A percentile compares a stretch with the other conserved stretches of the same genome.
These are phyloP conservation scores for Rhytidiadelphus loreus DNA, from an alignment of 225 moss, liverwort and hornwort species.

Conservation along the genomic window DNA sequence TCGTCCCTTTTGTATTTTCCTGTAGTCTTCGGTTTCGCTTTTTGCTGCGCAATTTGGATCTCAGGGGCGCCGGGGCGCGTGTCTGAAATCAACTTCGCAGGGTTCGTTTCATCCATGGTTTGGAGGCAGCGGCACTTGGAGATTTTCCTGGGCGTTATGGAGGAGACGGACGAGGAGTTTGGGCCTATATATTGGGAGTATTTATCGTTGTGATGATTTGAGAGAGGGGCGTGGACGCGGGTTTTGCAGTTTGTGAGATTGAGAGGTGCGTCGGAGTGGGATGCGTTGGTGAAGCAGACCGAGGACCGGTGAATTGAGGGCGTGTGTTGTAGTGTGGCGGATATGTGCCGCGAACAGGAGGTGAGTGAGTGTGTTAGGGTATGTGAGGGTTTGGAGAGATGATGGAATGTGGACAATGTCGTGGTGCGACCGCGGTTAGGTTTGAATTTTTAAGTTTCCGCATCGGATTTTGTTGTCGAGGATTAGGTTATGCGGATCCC, in stretches of 20 bases:
- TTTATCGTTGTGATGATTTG: neutral
- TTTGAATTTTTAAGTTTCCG: neutral
- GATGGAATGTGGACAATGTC: neutral
- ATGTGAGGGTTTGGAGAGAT: neutral
- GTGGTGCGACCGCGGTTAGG: neutral
- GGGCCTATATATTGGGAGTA: neutral
- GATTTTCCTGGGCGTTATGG: neutral
- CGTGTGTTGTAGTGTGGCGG: neutral
- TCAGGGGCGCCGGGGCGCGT: neutral
- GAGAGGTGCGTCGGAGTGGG: neutral
- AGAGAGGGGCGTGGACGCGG: neutral
- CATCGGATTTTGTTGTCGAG: neutral
- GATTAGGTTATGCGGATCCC: neutral
- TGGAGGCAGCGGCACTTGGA: neutral
- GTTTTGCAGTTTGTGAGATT: neutral
- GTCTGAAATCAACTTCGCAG: neutral
- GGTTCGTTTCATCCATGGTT: neutral
- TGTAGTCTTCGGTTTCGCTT: neutral
- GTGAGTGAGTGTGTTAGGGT: constrained; percentile 4
- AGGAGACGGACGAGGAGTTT: neutral
- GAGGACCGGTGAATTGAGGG: neutral
- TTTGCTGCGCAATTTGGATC: constrained; percentile 1
- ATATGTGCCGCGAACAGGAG: neutral
- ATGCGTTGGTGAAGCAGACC: neutral
- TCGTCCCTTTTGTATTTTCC: neutral